Percentiles rank a stretch among this genome's conserved stretches.
phyloP scores from a whole-genome alignment of 1,284 basidiomycete species.

The Rugosomyces carneus region DNA sequence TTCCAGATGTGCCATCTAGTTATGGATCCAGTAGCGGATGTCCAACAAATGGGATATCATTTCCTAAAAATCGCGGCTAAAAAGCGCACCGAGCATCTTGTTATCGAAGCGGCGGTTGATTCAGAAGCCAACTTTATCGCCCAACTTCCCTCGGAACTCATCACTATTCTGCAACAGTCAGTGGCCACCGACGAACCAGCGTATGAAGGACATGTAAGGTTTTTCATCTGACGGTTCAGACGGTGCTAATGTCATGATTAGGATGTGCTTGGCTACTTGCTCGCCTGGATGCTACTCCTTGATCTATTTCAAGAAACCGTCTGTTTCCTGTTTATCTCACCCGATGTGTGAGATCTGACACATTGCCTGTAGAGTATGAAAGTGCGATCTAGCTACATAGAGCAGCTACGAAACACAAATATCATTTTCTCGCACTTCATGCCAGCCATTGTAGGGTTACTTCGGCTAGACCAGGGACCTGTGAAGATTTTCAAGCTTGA shows the following conservation, averaged over 20 bases:
- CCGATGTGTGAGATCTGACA: background rate
- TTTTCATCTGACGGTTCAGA: slow-evolving; percentile 11
- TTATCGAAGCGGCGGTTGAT: slow-evolving; percentile 81
- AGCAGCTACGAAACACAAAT: slow-evolving; percentile 72
- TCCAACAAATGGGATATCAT: slow-evolving; percentile 68
- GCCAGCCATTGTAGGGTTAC: slow-evolving; percentile 67
- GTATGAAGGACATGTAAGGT: slow-evolving; percentile 26
- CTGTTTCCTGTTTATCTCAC: slow-evolving; percentile 24
- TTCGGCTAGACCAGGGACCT: slow-evolving; percentile 58
- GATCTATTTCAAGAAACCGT: slow-evolving; percentile 87
- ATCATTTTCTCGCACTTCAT: slow-evolving; percentile 67
- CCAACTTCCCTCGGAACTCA: slow-evolving; percentile 60
- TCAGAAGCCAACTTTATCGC: slow-evolving; percentile 43
- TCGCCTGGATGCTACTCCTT: slow-evolving; percentile 88
- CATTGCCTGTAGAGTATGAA: slow-evolving; percentile 57
- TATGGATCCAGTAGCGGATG: slow-evolving; percentile 55
- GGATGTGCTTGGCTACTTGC: slow-evolving; percentile 60
- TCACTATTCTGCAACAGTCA: slow-evolving; percentile 54
- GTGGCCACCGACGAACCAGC: slow-evolving; percentile 33
- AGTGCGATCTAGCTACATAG: slow-evolving; percentile 77
- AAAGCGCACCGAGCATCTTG: slow-evolving; percentile 71
- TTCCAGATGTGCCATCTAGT: slow-evolving; percentile 71
- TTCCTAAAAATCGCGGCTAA: slow-evolving; percentile 59
- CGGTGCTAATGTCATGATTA: slow-evolving; percentile 19
- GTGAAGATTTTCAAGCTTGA: slow-evolving; percentile 69